phyloP scores from a whole-genome alignment of 192 early-diverging fungal genomes.

The Podila horticola region DNA sequence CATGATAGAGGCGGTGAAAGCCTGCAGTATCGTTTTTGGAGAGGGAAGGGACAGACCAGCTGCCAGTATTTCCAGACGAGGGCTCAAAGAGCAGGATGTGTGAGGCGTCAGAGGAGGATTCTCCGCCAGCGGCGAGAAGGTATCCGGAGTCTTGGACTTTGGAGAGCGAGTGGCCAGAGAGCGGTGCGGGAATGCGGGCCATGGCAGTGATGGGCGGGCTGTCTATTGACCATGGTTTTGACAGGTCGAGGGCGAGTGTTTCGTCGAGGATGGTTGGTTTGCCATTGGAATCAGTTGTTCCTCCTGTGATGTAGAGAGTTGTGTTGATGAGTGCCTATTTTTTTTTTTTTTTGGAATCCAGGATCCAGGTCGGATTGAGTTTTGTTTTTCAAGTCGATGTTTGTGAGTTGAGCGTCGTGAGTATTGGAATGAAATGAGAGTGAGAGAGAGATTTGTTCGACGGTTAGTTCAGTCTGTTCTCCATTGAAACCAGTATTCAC shows the following conservation, averaged over 20 bases:
- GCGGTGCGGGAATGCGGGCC: not conserved
- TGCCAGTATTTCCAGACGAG: not conserved
- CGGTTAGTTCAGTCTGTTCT: too few relatives aligned
- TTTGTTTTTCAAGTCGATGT: not conserved
- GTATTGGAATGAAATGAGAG: too few relatives aligned
- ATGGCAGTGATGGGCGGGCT: slow-evolving; percentile 15
- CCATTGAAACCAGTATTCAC: not conserved
- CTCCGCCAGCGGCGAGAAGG: slow-evolving; percentile 35
- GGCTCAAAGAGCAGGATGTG: slow-evolving; percentile 17
- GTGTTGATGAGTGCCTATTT: slow-evolving; percentile 13
- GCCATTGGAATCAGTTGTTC: slow-evolving; percentile 20
- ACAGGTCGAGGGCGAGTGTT: slow-evolving; percentile 25
- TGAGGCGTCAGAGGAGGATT: slow-evolving; percentile 11
- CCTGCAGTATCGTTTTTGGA: slow-evolving; percentile 26
- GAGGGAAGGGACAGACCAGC: slow-evolving; percentile 32
- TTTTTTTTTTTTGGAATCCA: not conserved
- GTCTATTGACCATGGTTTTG: slow-evolving; percentile 29
- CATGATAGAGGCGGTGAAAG: slow-evolving; percentile 40
- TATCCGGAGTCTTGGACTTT: slow-evolving; percentile 14
- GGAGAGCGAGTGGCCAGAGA: slow-evolving; percentile 34
- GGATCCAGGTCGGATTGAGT: not conserved
- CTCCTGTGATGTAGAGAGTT: slow-evolving; percentile 39
- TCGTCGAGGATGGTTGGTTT: slow-evolving; percentile 24
- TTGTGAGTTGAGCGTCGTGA: not conserved
- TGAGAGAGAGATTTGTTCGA: too few relatives aligned